Percentiles rank a stretch among this genome's conserved stretches.
Conservation (phyloP, 208 protist species). For the Leptomonas seymouri region DNA sequence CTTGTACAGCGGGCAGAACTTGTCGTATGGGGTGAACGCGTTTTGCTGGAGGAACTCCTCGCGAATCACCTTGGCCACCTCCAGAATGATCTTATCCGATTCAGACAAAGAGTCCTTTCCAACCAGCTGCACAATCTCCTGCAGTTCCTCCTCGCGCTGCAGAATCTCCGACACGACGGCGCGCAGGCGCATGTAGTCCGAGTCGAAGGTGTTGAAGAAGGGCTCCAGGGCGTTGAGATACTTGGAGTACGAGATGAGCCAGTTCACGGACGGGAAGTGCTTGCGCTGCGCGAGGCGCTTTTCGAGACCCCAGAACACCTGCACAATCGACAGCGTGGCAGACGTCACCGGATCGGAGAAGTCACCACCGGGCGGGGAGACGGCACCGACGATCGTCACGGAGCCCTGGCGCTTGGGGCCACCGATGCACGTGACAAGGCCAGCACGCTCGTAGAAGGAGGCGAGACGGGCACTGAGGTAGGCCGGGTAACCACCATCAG, state of each 20-base stretch:
- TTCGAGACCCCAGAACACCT: conserved; percentile 99
- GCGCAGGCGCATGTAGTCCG: conserved; percentile 96
- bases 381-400: conserved; percentile 99
- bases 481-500: conserved; percentile 99
- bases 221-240: conserved; percentile 97
- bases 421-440: conserved; percentile 96
- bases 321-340: conserved; percentile 99
- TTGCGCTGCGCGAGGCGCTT: conserved; percentile 99
- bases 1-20: conserved; percentile 98
- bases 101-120: conserved; percentile 99
- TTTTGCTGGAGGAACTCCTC: conserved; percentile 99
- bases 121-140: conserved; percentile 99
- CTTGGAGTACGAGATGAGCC: conserved; percentile 99
- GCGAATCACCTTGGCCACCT: conserved; percentile 99
- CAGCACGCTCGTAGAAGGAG: conserved; percentile 99
- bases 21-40: conserved; percentile 98
- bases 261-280: conserved; percentile 99
- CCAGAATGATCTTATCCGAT: conserved; percentile 99
- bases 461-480: conserved; percentile 99
- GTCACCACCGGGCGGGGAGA: conserved; percentile 99
- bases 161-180: conserved; percentile 96
- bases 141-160: conserved; percentile 99
- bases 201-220: conserved; percentile 97
- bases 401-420: conserved; percentile 96
- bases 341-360: conserved; percentile 99